Base-by-base conservation (phyloP, 805 yeast genomes). In the Kodamaea restingae region DNA sequence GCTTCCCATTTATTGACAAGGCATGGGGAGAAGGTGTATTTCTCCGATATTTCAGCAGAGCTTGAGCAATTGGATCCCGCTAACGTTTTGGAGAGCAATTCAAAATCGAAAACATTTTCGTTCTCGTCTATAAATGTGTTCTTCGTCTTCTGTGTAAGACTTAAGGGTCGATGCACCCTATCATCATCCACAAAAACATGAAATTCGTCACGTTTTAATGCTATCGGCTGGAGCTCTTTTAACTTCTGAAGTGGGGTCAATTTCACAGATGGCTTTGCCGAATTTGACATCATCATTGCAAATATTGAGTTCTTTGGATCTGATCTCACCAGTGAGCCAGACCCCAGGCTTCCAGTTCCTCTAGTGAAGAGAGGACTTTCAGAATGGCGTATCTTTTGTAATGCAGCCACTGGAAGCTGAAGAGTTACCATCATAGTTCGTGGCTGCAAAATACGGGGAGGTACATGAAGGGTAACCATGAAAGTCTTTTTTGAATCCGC, bases 271-370 rank as follows among this genome's bases (percentile, higher is more conserved):
- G 47, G 42, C 31, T 47, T 52, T 9, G 63, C 50, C 2, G 65
- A 34, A 31, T 32, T 56, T 3, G 61, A 55, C 60, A 71, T 64
- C 67, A 73, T 67, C 39, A 64, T 61, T 12, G 48, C 58, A 41
- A 71, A 69, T 4, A 65, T 61, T 6, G 61, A 48, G 1, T 39
- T 40, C 22, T 20, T 20, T 6, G 22, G 22, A 8, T 20, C 22
- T 10, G 40, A 12, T 18, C 26, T n/a, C 8, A 45, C 12, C 18
- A 7, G n/a, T 31, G 21, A 12, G 8, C 18, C 28, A 30, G 35
- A n/a, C 21, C 17, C 17, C 17, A 6, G 5, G 8, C 22, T 8
- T 20, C 8, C 25, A 35, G 49, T 58, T 3, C 63, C 65, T 42
- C 48, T 54, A 0, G 62, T 50, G 26, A 49, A 52, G 14, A 63